Base-by-base conservation (phyloP, 805 yeast genomes). In the Candida ortonii region DNA sequence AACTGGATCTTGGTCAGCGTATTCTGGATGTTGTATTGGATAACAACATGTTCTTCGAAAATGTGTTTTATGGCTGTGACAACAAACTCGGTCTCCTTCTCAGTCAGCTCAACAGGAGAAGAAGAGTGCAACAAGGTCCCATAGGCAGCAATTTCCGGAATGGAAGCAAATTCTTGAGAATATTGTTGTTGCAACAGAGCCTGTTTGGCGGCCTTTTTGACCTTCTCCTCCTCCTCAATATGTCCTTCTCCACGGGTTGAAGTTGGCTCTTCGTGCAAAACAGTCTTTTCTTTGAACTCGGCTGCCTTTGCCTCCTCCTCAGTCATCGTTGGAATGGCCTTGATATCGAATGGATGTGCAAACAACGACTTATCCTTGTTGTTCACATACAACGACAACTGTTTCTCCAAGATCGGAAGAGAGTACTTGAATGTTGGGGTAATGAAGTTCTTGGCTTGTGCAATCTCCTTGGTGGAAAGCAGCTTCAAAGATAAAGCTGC, bases 61-160 rank as follows among this genome's bases (percentile, higher is more conserved):
- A 89, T 64, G 58, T 89, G 97, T 61, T 86, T 89, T 37, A 85
- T 69, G 22, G 83, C 89, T 33, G 72, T 73, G 40, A 93, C 95
- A 27, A 87, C 89, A 59, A 88, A 87, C 64, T 93, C 98, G 42
- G 94, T 87, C 59, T 89, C 97, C 40, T 75, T 71, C 59, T 93
- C 98, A 15, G 97, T 89, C 52, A 90, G 75, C 46, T 81, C 77
- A 36, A 76, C 67, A 22, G 68, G 60, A 22, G 64, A 55, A 2
- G 95, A 79, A 7, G 89, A 75, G 62, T 83, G 87, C 42, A 88
- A 67, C 43, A 88, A 69, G 22, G 72, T 60, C 43, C 97, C 97
- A 54, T 80, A 87, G 3, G 65, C 66, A 13, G 76, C 70, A 50
- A 89, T 71, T 55, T 87, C 93, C 16, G 87, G 81, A 41, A 88